phyloP scores from a whole-genome alignment of 2,329 filamentous ascomycete species.

The Sclerotinia glacialis region DNA sequence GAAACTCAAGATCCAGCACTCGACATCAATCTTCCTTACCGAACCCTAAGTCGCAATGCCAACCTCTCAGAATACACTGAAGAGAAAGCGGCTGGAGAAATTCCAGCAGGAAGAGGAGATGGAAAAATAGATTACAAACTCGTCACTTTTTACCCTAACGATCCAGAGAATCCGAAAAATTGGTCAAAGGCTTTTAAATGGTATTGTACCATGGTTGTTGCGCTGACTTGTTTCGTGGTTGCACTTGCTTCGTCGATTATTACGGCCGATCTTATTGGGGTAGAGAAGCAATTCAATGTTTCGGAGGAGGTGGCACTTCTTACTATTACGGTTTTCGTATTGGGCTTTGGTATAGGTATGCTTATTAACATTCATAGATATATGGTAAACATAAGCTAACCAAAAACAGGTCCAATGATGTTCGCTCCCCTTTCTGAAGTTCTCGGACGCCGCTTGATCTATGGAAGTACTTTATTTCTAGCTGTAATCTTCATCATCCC shows the following conservation, averaged over 20 bases:
- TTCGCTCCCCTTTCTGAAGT: constrained; percentile 79
- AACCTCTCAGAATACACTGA: constrained; percentile 66
- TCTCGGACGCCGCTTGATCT: constrained; percentile 68
- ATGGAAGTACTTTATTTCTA: constrained; percentile 46
- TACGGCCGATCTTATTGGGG: constrained; percentile 69
- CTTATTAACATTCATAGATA: constrained; percentile 12
- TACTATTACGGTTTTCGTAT: constrained; percentile 71
- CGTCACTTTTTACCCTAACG: constrained; percentile 68
- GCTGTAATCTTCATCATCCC: constrained; percentile 80
- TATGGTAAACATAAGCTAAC: not conserved
- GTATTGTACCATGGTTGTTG: constrained; percentile 83
- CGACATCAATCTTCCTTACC: constrained; percentile 61
- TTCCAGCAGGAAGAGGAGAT: constrained; percentile 37
- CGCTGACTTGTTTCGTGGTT: constrained; percentile 68
- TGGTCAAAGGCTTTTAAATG: constrained; percentile 77
- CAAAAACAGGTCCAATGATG: constrained; percentile 60
- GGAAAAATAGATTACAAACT: constrained; percentile 49
- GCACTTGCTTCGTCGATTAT: constrained; percentile 68
- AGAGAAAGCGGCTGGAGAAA: constrained; percentile 61
- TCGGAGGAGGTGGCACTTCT: constrained; percentile 71
- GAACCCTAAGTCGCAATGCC: constrained; percentile 58
- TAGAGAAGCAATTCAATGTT: constrained; percentile 61
- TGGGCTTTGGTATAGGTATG: constrained; percentile 74
- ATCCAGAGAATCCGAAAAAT: constrained; percentile 81
- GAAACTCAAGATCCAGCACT: constrained; percentile 34